These are phyloP conservation scores for Skeletonema potamos DNA, from an alignment of 108 stramenopile genomes.

Conservation along the genomic window DNA sequence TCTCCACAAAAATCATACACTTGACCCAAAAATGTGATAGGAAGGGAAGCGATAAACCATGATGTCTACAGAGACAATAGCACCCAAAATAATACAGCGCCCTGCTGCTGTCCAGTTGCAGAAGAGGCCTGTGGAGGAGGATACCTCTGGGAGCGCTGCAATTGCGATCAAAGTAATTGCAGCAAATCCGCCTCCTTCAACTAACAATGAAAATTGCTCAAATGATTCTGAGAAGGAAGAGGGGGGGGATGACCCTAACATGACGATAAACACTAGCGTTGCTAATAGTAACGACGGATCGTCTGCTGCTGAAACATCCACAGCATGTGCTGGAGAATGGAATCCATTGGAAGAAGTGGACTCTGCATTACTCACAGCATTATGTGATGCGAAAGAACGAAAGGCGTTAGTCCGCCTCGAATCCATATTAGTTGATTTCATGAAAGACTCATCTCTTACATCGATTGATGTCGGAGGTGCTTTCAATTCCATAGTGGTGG, in stretches of 20 bases:
- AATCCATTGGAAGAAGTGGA: slow-evolving; percentile 61
- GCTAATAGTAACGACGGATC: not conserved
- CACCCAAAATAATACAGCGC: slow-evolving; percentile 13
- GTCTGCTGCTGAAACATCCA: not conserved
- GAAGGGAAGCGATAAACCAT: not conserved
- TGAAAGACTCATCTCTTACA: slow-evolving; percentile 50
- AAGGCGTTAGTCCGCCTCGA: slow-evolving; percentile 79
- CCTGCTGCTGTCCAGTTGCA: not conserved
- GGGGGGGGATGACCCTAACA: not conserved
- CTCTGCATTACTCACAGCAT: slow-evolving; percentile 75
- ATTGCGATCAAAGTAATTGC: not conserved
- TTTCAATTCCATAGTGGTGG: slow-evolving; percentile 55
- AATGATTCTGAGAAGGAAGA: not conserved
- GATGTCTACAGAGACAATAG: slow-evolving; percentile 7
- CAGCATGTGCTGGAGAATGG: slow-evolving; percentile 1
- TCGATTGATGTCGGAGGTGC: slow-evolving; percentile 79
- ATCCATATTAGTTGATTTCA: slow-evolving; percentile 70
- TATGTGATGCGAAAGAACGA: slow-evolving; percentile 80
- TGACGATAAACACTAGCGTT: not conserved
- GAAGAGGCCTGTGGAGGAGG: not conserved
- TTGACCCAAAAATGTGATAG: not conserved
- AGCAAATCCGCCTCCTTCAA: not conserved
- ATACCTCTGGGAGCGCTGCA: not conserved
- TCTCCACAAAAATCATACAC: too few species aligned
- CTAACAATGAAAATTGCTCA: not conserved